Conservation (phyloP, 257 asterid genomes). For the Osmanthus fragrans region DNA sequence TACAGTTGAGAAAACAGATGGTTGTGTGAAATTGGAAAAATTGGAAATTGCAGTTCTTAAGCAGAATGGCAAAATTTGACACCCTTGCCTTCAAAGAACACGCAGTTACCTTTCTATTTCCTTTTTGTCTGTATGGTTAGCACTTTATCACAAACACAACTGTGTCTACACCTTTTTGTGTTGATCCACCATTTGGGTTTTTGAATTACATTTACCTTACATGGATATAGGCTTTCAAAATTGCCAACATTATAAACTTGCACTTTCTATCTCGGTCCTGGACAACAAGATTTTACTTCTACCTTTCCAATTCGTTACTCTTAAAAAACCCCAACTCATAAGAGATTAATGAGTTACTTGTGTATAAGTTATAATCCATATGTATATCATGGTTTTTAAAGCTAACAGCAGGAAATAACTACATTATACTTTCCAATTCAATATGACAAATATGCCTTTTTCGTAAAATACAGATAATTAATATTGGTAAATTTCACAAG, state of each 20-base stretch:
- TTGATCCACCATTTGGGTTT: not conserved
- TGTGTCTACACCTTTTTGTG: not conserved
- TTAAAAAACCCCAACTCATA: not conserved
- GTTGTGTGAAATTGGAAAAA: not conserved
- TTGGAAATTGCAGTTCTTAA: not conserved
- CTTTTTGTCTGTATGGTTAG: not conserved
- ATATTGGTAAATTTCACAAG: too few species aligned
- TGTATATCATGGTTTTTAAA: not conserved
- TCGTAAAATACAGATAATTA: too few species aligned
- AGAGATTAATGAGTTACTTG: not conserved
- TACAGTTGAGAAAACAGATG: not conserved
- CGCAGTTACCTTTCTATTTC: not conserved
- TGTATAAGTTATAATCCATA: not conserved
- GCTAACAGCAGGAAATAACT: not conserved
- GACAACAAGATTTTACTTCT: not conserved
- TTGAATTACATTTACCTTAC: not conserved
- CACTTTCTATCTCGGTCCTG: not conserved
- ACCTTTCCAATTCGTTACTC: not conserved
- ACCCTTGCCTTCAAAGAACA: not conserved
- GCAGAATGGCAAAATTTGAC: not conserved
- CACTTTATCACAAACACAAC: not conserved
- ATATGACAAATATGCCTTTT: too few species aligned
- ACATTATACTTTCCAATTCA: not conserved
- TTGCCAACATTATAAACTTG: not conserved
- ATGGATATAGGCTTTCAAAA: not conserved